Conservation (phyloP, 1,284 basidiomycete species). For the Heterobasidion occidentale region DNA sequence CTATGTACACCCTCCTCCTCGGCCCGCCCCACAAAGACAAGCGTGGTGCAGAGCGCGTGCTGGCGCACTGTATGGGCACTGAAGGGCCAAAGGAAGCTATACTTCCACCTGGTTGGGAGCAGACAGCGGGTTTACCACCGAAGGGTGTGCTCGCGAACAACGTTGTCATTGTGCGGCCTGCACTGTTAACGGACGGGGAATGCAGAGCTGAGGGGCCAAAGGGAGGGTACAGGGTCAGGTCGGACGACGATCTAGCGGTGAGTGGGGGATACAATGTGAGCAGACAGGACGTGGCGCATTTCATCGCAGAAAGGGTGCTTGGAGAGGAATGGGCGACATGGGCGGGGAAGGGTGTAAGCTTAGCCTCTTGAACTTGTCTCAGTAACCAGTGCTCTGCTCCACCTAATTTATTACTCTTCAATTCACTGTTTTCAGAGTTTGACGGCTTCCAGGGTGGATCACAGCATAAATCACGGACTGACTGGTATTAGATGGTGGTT, state of each 20-base stretch:
- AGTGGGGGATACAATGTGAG: constrained; percentile 44
- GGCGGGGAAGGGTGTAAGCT: constrained; percentile 34
- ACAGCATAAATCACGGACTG: no score
- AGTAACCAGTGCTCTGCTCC: no score
- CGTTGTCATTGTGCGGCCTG: constrained; percentile 46
- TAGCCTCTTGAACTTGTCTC: constrained; percentile 17
- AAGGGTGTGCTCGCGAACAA: constrained; percentile 29
- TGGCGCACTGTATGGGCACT: constrained; percentile 34
- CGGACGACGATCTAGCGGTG: constrained; percentile 27
- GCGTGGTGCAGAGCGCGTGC: constrained; percentile 39
- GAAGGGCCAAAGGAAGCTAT: constrained; percentile 24
- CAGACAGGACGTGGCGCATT: constrained; percentile 57
- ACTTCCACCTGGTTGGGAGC: constrained; percentile 33
- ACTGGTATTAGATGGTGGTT: no score
- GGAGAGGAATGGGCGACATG: constrained; percentile 41
- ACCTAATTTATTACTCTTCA: no score
- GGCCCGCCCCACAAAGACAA: constrained; percentile 47
- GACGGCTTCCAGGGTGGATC: no score
- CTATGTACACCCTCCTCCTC: constrained; percentile 37
- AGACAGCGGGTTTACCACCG: constrained; percentile 27
- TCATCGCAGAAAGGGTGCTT: constrained; percentile 43
- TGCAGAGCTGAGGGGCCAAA: constrained; percentile 34
- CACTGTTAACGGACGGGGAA: constrained; percentile 48
- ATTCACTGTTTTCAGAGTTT: no score
- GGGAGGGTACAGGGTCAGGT: constrained; percentile 15